Conservation (phyloP, 371 early-diverging fungal species). For the Syncephalastrum sp. region DNA sequence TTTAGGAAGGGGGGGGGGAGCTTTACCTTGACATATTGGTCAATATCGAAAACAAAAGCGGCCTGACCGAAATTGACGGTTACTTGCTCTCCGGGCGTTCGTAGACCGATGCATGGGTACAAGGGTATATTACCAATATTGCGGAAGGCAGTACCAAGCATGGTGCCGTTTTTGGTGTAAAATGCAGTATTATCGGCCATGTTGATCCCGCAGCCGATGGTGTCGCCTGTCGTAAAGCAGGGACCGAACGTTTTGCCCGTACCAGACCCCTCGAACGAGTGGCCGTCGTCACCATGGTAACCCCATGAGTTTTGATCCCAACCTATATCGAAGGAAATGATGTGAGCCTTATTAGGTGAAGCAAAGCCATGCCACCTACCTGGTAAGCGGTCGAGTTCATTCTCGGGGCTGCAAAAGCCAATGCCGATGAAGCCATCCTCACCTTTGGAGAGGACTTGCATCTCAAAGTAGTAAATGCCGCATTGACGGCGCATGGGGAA, state of each 20-base stretch:
- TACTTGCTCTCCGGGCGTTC: conserved; percentile 85
- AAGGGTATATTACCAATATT: conserved; percentile 39
- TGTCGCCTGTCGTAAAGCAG: conserved; percentile 87
- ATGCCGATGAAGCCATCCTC: conserved; percentile 92
- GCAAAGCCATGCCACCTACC: conserved; percentile 74
- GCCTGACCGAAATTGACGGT: conserved; percentile 90
- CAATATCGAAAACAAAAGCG: conserved; percentile 87
- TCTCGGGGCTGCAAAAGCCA: conserved; percentile 71
- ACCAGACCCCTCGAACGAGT: conserved; percentile 76
- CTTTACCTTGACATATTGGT: conserved; percentile 65
- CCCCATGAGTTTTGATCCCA: conserved; percentile 87
- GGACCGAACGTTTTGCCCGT: conserved; percentile 89
- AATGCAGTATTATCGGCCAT: conserved; percentile 74
- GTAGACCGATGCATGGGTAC: conserved; percentile 87
- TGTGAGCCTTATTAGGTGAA: no score
- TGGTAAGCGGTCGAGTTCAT: conserved; percentile 70
- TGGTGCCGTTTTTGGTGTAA: conserved; percentile 91
- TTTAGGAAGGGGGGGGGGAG: neutral
- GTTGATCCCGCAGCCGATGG: conserved; percentile 92
- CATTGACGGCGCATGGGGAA: conserved; percentile 80
- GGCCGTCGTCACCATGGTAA: conserved; percentile 94
- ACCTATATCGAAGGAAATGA: conserved; percentile 37
- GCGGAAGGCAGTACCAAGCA: conserved; percentile 63
- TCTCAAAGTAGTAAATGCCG: conserved; percentile 93
- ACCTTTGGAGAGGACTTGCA: conserved; percentile 83